Evolutionary conservation across 306 rosid species (phyloP).

Genomic region (Acacia confusa): DNA sequence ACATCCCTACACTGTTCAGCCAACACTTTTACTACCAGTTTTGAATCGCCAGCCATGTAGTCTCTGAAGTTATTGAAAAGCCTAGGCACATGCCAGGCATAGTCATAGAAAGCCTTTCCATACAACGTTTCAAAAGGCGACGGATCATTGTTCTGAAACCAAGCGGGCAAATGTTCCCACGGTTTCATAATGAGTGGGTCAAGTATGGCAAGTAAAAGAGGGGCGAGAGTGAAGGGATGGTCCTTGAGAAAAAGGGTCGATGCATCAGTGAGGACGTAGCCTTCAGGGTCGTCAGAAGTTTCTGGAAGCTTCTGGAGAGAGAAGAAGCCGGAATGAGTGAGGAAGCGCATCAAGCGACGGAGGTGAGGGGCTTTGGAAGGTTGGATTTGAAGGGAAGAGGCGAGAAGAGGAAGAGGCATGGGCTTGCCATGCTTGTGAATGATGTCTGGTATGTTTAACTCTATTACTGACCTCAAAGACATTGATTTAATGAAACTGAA

Average conservation of each 20-base stretch:
- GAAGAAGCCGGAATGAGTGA: constrained; percentile 34
- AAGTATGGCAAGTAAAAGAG: constrained; percentile 9
- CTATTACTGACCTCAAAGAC: constrained; percentile 31
- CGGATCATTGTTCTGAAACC: constrained; percentile 44
- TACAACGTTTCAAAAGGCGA: constrained; percentile 43
- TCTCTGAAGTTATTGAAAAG: constrained; percentile 32
- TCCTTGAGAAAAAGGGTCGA: constrained; percentile 41
- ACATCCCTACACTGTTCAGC: constrained; percentile 38
- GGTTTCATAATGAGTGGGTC: constrained; percentile 29
- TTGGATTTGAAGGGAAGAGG: constrained; percentile 30
- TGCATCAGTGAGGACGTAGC: constrained; percentile 33
- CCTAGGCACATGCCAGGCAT: constrained; percentile 12
- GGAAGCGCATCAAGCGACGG: constrained; percentile 44
- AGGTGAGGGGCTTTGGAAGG: constrained; percentile 31
- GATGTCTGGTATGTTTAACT: constrained; percentile 27
- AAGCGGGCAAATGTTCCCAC: constrained; percentile 25
- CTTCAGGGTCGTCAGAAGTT: background rate
- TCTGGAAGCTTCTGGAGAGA: background rate
- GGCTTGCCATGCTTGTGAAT: constrained; percentile 52
- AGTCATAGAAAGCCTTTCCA: constrained; percentile 46
- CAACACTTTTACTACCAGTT: constrained; percentile 35
- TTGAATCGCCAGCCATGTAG: constrained; percentile 49
- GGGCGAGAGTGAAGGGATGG: constrained; percentile 21
- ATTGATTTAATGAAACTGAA: constrained; percentile 23
- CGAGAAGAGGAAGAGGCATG: constrained; percentile 46